Percentiles rank a stretch among this genome's conserved stretches.
These are phyloP conservation scores for Quercus mongolica DNA, from an alignment of 306 rosid species.

Conservation along the genomic window DNA sequence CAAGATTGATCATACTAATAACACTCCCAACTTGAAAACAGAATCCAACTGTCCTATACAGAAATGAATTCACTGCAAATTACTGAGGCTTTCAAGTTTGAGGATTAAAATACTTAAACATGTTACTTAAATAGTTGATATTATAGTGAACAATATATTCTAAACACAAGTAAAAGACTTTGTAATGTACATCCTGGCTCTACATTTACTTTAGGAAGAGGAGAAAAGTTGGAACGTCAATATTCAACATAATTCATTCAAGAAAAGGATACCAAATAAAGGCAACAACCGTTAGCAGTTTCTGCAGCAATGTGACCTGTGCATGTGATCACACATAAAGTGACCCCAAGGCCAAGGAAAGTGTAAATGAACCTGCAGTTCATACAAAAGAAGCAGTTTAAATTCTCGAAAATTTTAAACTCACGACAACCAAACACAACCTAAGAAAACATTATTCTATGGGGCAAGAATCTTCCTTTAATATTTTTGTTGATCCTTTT, in stretches of 20 bases:
- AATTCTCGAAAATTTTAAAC: too few relatives aligned
- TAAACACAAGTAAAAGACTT: background rate
- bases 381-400: background rate
- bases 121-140: background rate
- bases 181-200: background rate
- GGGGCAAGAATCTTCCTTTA: too few relatives aligned
- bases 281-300: conserved; percentile 76
- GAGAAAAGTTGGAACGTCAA: background rate
- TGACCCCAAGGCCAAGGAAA: conserved; percentile 64
- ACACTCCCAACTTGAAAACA: background rate
- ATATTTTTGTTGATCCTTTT: background rate
- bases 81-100: background rate
- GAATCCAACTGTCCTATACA: background rate
- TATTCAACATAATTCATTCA: background rate
- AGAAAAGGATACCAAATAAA: conserved; percentile 71
- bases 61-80: background rate
- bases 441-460: too few relatives aligned
- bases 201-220: background rate
- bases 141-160: background rate
- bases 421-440: too few relatives aligned
- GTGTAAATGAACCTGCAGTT: conserved; percentile 75
- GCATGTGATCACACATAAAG: conserved; percentile 65
- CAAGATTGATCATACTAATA: background rate
- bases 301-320: conserved; percentile 80
- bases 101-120: background rate